These are phyloP conservation scores for Trifolium subterraneum DNA, from an alignment of 306 rosid genomes.

Conservation along the genomic window DNA sequence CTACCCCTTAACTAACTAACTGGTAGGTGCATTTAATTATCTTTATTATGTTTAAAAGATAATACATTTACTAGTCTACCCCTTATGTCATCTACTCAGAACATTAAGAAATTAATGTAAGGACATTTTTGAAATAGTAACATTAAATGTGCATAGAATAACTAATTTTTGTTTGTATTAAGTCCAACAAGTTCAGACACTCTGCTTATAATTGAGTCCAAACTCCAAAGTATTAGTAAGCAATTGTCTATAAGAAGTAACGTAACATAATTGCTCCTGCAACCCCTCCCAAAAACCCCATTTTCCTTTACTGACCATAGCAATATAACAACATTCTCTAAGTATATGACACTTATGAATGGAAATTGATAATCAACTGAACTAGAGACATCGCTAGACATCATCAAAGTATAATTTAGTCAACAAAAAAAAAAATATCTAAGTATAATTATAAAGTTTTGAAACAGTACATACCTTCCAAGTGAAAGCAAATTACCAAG, in stretches of 20 bases:
- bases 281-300: background rate
- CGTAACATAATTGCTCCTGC: background rate
- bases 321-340: background rate
- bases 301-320: background rate
- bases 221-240: too few relatives aligned
- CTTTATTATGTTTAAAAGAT: too few relatives aligned
- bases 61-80: too few relatives aligned
- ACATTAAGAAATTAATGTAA: too few relatives aligned
- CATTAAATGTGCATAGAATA: too few relatives aligned
- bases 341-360: background rate
- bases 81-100: too few relatives aligned
- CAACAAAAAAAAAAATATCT: background rate
- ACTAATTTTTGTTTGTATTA: too few relatives aligned
- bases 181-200: too few relatives aligned
- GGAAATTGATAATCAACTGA: background rate
- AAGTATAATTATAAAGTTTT: conserved; percentile 28
- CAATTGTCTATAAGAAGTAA: conserved; percentile 3
- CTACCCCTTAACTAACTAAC: too few relatives aligned
- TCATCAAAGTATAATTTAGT: conserved; percentile 10
- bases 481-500: conserved; percentile 90
- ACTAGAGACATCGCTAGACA: background rate
- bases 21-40: too few relatives aligned
- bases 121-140: too few relatives aligned
- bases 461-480: conserved; percentile 73
- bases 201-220: too few relatives aligned